Evolutionary conservation across 768 basidiomycete species (phyloP).

Genomic region (Hygrocybe coccinea): DNA sequence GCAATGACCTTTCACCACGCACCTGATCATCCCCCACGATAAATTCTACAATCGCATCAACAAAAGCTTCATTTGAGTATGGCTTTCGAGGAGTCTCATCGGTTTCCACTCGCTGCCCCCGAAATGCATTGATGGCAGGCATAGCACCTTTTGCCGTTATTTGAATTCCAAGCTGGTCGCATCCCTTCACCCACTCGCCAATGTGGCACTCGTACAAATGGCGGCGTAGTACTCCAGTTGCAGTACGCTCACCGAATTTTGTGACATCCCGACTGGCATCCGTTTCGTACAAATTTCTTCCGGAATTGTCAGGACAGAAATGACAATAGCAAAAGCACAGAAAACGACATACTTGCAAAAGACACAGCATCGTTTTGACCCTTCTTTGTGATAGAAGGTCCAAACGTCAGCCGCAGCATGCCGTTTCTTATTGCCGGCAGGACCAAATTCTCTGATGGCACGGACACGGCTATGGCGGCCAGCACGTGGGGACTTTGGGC

Average conservation of each 20-base stretch:
- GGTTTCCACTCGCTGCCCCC: neutral
- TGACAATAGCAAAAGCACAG: too few species aligned
- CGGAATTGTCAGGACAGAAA: too few species aligned
- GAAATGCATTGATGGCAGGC: conserved; percentile 9
- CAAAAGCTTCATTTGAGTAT: conserved; percentile 24
- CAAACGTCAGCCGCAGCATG: neutral
- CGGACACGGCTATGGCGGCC: neutral
- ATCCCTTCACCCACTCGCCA: conserved; percentile 18
- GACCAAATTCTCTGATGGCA: neutral
- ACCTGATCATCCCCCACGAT: conserved; percentile 30
- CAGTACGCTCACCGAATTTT: neutral
- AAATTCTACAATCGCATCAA: conserved; percentile 26
- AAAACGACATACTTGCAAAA: conserved; percentile 3
- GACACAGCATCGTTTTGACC: neutral
- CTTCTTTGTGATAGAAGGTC: neutral
- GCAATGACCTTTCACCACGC: conserved; percentile 1
- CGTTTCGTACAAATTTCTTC: too few species aligned
- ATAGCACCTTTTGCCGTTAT: conserved; percentile 19
- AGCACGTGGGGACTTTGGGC: neutral
- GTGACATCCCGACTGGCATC: too few species aligned
- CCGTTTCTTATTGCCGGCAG: neutral
- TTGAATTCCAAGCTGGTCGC: conserved; percentile 18
- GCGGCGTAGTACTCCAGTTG: conserved; percentile 4
- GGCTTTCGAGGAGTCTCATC: conserved; percentile 1
- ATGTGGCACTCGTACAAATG: conserved; percentile 13